phyloP scores from a whole-genome alignment of 202 grass and related monocot genomes.

The Carex sylvatica region DNA sequence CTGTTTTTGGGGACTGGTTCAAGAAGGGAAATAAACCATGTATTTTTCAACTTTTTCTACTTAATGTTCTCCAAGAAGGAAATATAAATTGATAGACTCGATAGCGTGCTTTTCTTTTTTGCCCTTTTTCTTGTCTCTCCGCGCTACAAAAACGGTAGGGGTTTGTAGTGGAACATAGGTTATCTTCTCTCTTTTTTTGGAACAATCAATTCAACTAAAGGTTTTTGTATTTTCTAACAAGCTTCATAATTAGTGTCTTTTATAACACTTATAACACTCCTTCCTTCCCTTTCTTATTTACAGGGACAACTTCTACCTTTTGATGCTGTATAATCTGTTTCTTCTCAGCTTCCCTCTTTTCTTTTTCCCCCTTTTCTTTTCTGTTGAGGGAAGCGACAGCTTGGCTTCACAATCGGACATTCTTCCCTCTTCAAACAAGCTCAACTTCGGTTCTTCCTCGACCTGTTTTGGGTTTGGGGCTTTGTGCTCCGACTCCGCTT shows the following conservation, averaged over 20 bases:
- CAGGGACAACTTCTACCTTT: slow-evolving; percentile 23
- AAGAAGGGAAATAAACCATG: slow-evolving; percentile 20
- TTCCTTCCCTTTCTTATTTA: slow-evolving; percentile 17
- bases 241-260: not conserved
- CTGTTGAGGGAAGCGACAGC: not conserved
- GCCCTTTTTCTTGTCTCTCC: not conserved
- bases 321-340: slow-evolving; percentile 5
- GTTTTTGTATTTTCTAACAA: not conserved
- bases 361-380: slow-evolving; percentile 11
- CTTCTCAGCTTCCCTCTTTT: slow-evolving; percentile 19
- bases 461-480: slow-evolving; percentile 55
- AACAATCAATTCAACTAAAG: slow-evolving; percentile 4
- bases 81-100: not conserved
- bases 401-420: slow-evolving; percentile 4
- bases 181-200: not conserved
- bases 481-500: slow-evolving; percentile 37
- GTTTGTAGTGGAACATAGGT: not conserved
- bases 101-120: slow-evolving; percentile 1
- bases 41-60: slow-evolving; percentile 21
- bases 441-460: slow-evolving; percentile 2
- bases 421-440: not conserved
- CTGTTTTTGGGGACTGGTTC: not conserved
- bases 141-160: not conserved
- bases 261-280: not conserved
- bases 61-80: slow-evolving; percentile 12